Evolutionary conservation across 495 filamentous ascomycete species (phyloP).

Genomic region (Penicillium alfredii): DNA sequence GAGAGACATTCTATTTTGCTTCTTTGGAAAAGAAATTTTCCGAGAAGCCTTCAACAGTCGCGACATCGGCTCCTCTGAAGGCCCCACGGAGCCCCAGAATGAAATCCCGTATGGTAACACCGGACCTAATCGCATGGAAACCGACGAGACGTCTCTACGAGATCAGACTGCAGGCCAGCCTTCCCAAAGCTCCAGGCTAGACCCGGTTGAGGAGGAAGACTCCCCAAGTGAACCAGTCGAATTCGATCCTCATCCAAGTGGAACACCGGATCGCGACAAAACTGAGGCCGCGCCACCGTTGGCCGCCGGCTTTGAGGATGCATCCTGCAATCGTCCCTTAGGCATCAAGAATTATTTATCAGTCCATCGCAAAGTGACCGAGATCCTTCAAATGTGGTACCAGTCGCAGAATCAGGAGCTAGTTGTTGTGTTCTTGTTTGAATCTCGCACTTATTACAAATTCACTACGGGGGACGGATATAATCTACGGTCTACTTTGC

Average conservation of each 20-base stretch:
- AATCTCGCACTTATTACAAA: constrained; percentile 3
- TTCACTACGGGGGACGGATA: background rate
- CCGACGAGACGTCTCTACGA: background rate
- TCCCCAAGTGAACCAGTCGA: background rate
- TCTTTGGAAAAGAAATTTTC: constrained; percentile 4
- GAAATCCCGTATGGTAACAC: too few relatives aligned
- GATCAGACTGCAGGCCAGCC: background rate
- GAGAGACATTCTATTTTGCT: constrained; percentile 4
- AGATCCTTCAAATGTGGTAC: constrained; percentile 1
- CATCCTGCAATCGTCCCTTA: background rate
- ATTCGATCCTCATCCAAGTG: background rate
- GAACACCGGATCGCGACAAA: background rate
- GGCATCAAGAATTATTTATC: constrained; percentile 1
- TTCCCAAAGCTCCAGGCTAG: background rate
- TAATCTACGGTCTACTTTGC: background rate
- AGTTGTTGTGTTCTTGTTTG: background rate
- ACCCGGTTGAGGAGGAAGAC: background rate
- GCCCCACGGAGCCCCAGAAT: background rate
- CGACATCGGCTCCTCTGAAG: background rate
- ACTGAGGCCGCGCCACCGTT: background rate
- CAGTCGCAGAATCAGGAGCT: background rate
- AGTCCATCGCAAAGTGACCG: background rate
- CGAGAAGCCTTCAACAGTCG: background rate
- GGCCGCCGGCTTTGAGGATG: background rate
- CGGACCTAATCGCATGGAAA: too few relatives aligned